A percentile compares a stretch with the other conserved stretches of the same genome.
Evolutionary conservation across 2,329 filamentous ascomycete genomes (phyloP).

Genomic region (Ophiostoma ips): DNA sequence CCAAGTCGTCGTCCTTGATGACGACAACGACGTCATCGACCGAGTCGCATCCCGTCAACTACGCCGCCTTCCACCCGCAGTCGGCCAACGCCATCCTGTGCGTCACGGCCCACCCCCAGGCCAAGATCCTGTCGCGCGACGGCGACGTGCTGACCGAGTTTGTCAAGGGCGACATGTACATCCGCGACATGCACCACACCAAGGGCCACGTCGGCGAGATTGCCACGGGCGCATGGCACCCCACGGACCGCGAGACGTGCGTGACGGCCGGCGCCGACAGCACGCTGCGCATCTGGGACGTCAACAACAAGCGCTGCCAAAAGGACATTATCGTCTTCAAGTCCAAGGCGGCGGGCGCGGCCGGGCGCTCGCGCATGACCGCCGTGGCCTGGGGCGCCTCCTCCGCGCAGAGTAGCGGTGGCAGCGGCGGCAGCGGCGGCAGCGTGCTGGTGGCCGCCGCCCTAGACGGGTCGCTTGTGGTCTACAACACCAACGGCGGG

Average conservation of each 20-base stretch:
- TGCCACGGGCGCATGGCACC: conserved; percentile 82
- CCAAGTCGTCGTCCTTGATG: conserved; percentile 52
- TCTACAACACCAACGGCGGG: conserved; percentile 84
- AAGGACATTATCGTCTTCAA: conserved; percentile 95
- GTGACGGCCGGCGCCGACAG: conserved; percentile 91
- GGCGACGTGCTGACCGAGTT: conserved; percentile 78
- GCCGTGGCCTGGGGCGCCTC: conserved; percentile 75
- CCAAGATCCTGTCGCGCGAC: conserved; percentile 78
- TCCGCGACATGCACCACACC: conserved; percentile 93
- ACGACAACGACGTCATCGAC: no score
- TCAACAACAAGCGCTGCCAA: conserved; percentile 79
- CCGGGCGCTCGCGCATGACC: conserved; percentile 87
- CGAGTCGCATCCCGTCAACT: conserved; percentile 80
- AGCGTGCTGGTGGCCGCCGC: conserved; percentile 62
- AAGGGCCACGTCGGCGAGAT: conserved; percentile 93
- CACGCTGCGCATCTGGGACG: conserved; percentile 91
- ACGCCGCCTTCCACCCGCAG: conserved; percentile 72
- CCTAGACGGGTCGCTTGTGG: conserved; percentile 75
- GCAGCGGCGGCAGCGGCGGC: conserved; percentile 24
- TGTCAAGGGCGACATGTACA: conserved; percentile 95
- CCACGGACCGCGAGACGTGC: conserved; percentile 68
- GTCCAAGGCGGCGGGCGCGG: conserved; percentile 73
- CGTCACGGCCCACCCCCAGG: conserved; percentile 76
- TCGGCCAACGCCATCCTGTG: conserved; percentile 73
- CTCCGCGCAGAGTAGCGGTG: conserved; percentile 56